These are phyloP conservation scores for Agaricus blazei DNA, from an alignment of 768 basidiomycete species.

Conservation along the genomic window DNA sequence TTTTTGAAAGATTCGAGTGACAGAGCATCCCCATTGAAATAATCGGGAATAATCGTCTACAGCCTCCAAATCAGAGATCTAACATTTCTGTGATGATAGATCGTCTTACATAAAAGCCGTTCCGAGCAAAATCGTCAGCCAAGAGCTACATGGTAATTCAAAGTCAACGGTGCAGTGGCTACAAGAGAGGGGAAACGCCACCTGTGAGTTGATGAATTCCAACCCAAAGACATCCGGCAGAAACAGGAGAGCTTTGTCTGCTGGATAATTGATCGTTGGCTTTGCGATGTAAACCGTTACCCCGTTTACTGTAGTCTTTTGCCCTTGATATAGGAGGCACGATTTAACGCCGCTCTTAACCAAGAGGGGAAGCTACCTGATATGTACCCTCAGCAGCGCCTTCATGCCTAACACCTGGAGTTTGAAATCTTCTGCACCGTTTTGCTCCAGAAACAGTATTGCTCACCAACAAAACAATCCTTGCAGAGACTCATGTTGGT, in stretches of 20 bases:
- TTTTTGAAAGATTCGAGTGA: not conserved
- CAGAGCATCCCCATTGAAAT: slow-evolving; percentile 8
- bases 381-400: slow-evolving; percentile 38
- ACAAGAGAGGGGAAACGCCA: not conserved
- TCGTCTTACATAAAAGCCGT: slow-evolving; percentile 35
- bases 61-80: not conserved
- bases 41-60: slow-evolving; percentile 10
- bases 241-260: slow-evolving; percentile 53
- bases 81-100: not conserved
- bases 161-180: not conserved
- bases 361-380: not conserved
- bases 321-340: slow-evolving; percentile 28
- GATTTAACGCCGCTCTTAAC: not conserved
- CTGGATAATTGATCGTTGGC: slow-evolving; percentile 42
- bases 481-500: slow-evolving; percentile 33
- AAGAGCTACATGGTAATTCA: slow-evolving; percentile 24
- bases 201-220: slow-evolving; percentile 40
- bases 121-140: slow-evolving; percentile 37
- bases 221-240: slow-evolving; percentile 50
- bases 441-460: not conserved
- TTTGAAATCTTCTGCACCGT: not conserved
- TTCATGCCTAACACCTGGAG: slow-evolving; percentile 44
- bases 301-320: slow-evolving; percentile 40
- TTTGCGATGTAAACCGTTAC: slow-evolving; percentile 49
- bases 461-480: slow-evolving; percentile 48